Base-by-base conservation (phyloP, 1,284 basidiomycete species). In the Caloboletus firmus region DNA sequence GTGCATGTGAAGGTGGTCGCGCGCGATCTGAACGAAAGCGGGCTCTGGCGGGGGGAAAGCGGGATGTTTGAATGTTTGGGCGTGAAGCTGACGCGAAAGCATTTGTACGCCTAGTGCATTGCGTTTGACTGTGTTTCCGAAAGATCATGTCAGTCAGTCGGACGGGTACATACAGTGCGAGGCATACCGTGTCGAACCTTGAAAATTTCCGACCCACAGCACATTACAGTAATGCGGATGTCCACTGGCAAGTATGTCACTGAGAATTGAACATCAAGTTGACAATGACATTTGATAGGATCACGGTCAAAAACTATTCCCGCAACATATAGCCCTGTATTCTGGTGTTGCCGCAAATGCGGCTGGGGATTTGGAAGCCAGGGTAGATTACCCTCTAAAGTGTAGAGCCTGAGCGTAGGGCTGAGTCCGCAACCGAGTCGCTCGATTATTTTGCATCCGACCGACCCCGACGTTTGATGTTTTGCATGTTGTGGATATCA, bases 91-190 rank as follows among this genome's bases (percentile, higher is more conserved):
- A 6, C 84, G 80, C 4, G 94, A 92, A 31, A 99, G 83, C 47
- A 98, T 82, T 69, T 99, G 95, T 3, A 98, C 95, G 18, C 95
- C 95, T 32, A 95, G 80, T 59, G 91, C 83, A 66, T 97, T 98
- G 49, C 93, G 83, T 67, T 85, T 84, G 50, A 78, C 82, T 85
- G 37, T 4, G 17, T 20, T 24, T 15, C 10, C 18, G 11, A 9
- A 4, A 1, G 12, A 30, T 37, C 24, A 22, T 26, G 32, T 54
- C 34, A 39, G 22, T 26, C 5, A 18, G 15, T 20, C 15, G 15
- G 11, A 24, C 5, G 15, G 11, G 2, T 20, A 20, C 4, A n/a
- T 3, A 20, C 17, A 12, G 7, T n/a, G n/a, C 3, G 20, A 42
- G 4, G 20, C 57, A 24, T 49, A 61, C 60, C 57, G 11, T 55